Percentiles rank a stretch among this genome's conserved stretches.
Evolutionary conservation across 495 filamentous ascomycete species (phyloP).

Genomic region (Talaromyces borbonicus): DNA sequence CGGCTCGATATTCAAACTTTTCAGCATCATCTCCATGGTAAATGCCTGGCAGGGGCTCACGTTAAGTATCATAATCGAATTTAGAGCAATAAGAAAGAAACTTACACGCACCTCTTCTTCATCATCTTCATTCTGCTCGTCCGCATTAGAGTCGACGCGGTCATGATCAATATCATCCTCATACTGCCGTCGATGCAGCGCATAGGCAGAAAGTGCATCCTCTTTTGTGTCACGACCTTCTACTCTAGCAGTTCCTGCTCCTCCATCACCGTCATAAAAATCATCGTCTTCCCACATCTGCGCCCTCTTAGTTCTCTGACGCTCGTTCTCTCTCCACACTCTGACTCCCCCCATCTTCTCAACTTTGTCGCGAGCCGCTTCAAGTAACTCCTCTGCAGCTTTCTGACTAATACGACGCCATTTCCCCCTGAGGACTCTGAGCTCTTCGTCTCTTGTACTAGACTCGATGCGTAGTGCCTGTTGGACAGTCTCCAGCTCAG

Average conservation of each 20-base stretch:
- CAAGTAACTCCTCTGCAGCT: conserved; percentile 44
- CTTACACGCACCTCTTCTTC: conserved; percentile 32
- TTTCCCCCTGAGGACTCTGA: conserved; percentile 36
- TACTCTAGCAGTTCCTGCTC: background rate
- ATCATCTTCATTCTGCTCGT: conserved; percentile 16
- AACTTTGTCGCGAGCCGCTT: conserved; percentile 30
- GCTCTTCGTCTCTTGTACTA: conserved; percentile 35
- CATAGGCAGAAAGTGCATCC: too few relatives aligned
- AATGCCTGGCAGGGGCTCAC: conserved; percentile 50
- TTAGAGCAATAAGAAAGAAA: conserved; percentile 14
- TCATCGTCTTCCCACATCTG: conserved; percentile 3
- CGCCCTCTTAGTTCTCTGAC: conserved; percentile 6
- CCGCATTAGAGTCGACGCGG: conserved; percentile 15
- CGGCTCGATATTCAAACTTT: conserved; percentile 54
- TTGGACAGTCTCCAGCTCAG: conserved; percentile 34
- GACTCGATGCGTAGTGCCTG: conserved; percentile 42
- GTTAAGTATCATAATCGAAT: background rate
- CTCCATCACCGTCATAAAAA: conserved; percentile 1
- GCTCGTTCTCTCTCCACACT: conserved; percentile 35
- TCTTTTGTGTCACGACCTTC: background rate
- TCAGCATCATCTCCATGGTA: conserved; percentile 65
- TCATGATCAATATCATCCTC: conserved; percentile 18
- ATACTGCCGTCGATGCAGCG: too few relatives aligned
- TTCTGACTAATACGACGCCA: conserved; percentile 38
- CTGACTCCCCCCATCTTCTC: conserved; percentile 46